These are phyloP conservation scores for Arabidopsis lyrata DNA, from an alignment of 441 rosid genomes.

Conservation along the genomic window DNA sequence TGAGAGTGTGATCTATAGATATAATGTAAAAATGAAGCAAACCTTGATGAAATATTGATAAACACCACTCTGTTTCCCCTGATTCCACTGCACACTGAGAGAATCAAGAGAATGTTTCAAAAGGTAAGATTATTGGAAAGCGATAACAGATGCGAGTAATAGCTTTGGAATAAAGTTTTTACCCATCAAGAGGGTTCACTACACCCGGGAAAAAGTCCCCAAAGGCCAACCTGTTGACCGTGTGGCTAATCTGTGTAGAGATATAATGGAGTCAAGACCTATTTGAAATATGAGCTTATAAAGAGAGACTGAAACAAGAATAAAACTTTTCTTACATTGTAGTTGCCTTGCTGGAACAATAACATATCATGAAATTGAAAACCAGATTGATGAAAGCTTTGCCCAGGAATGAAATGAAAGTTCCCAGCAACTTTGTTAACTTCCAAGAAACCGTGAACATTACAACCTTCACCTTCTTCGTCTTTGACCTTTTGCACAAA, in stretches of 20 bases:
- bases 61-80: conserved; percentile 78
- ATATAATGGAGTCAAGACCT: conserved; percentile 3
- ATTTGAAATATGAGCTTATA: conserved; percentile 7
- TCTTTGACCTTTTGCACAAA: conserved; percentile 87
- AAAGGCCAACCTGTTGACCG: conserved; percentile 77
- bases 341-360: conserved; percentile 81
- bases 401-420: conserved; percentile 94
- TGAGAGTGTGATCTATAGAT: background rate
- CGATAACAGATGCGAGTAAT: background rate
- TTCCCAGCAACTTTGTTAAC: conserved; percentile 98
- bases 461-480: conserved; percentile 99
- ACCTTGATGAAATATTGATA: conserved; percentile 98
- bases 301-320: background rate
- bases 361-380: conserved; percentile 86
- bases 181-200: conserved; percentile 97
- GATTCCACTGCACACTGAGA: conserved; percentile 84
- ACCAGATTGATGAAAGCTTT: conserved; percentile 92
- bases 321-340: conserved; percentile 66
- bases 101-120: conserved; percentile 10
- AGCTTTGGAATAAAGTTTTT: conserved; percentile 32
- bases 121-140: conserved; percentile 8
- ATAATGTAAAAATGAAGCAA: conserved; percentile 8
- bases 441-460: conserved; percentile 88
- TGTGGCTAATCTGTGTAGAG: conserved; percentile 81
- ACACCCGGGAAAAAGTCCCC: conserved; percentile 97